A percentile compares a stretch with the other conserved stretches of the same genome.
Conservation (phyloP, 2,329 filamentous ascomycete genomes). For the Parafenestella ontariensis region DNA sequence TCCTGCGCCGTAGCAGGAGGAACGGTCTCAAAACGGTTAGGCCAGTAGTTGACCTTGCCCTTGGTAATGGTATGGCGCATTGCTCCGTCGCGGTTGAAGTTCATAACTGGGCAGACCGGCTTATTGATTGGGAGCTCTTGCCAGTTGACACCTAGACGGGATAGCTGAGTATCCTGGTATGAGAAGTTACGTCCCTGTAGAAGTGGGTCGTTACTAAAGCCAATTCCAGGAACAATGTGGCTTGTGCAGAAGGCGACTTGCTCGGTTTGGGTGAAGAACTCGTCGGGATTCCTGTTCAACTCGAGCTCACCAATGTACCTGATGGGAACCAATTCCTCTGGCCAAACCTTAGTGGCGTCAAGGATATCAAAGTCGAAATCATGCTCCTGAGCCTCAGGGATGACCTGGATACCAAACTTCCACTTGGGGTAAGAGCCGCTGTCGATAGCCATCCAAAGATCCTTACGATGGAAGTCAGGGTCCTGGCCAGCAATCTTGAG, state of each 20-base stretch:
- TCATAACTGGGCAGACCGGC: slow-evolving; percentile 77
- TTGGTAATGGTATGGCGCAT: slow-evolving; percentile 76
- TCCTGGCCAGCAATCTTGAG: slow-evolving; percentile 70
- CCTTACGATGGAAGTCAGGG: slow-evolving; percentile 82
- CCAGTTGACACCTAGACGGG: slow-evolving; percentile 75
- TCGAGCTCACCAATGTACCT: slow-evolving; percentile 81
- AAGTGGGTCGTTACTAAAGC: slow-evolving; percentile 77
- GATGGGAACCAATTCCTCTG: slow-evolving; percentile 76
- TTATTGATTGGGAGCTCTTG: slow-evolving; percentile 79
- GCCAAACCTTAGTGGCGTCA: slow-evolving; percentile 87
- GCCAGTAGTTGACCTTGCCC: slow-evolving; percentile 80
- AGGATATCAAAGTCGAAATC: slow-evolving; percentile 87
- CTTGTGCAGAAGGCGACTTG: slow-evolving; percentile 83
- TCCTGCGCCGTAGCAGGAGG: slow-evolving; percentile 69
- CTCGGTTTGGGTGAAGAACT: slow-evolving; percentile 83
- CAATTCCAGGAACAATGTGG: slow-evolving; percentile 80
- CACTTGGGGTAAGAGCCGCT: slow-evolving; percentile 75
- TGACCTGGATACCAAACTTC: slow-evolving; percentile 82
- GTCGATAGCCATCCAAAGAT: slow-evolving; percentile 76
- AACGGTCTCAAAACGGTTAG: slow-evolving; percentile 70
- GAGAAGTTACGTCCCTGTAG: slow-evolving; percentile 75
- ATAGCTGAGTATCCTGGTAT: slow-evolving; percentile 73
- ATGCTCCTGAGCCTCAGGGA: slow-evolving; percentile 74
- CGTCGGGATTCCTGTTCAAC: slow-evolving; percentile 79
- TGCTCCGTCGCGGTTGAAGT: slow-evolving; percentile 76